Evolutionary conservation across 148 eudicot species (phyloP).

Genomic region (Persicaria maculosa): DNA sequence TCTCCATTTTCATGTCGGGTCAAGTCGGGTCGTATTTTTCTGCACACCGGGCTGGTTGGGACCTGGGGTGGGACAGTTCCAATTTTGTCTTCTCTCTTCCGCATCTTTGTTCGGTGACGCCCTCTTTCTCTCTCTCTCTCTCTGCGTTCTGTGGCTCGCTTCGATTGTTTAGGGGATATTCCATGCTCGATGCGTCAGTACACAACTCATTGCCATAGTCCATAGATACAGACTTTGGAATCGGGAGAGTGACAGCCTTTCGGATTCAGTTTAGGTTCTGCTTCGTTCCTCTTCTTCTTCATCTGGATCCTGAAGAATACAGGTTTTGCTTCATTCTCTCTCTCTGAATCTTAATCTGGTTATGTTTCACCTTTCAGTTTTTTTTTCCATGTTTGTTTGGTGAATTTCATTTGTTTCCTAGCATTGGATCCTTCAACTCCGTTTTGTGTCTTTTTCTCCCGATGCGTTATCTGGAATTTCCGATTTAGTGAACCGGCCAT

Average conservation of each 20-base stretch:
- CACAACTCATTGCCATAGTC: conserved; percentile 1
- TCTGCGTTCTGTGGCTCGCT: conserved; percentile 5
- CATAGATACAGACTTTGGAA: not conserved
- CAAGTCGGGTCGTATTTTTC: too few species aligned
- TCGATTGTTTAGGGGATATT: conserved; percentile 4
- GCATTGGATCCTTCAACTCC: too few species aligned
- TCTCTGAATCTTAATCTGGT: conserved; percentile 15
- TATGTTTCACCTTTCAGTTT: not conserved
- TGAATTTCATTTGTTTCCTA: too few species aligned
- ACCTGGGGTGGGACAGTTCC: not conserved
- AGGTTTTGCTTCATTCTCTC: conserved; percentile 18
- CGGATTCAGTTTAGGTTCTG: not conserved
- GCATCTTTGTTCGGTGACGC: not conserved
- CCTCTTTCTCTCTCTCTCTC: conserved; percentile 1
- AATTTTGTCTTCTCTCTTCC: not conserved
- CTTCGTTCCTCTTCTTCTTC: not conserved
- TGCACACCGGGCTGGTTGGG: too few species aligned
- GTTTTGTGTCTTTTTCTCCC: too few species aligned
- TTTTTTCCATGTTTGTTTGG: not conserved
- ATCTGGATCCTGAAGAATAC: conserved; percentile 10
- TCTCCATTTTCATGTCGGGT: too few species aligned
- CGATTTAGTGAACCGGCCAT: too few species aligned
- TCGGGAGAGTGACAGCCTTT: not conserved
- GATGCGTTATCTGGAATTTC: too few species aligned
- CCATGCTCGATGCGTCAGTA: conserved; percentile 6